Conservation (phyloP, 1,139 yeast species). For the Petasospora rhodanensis region DNA sequence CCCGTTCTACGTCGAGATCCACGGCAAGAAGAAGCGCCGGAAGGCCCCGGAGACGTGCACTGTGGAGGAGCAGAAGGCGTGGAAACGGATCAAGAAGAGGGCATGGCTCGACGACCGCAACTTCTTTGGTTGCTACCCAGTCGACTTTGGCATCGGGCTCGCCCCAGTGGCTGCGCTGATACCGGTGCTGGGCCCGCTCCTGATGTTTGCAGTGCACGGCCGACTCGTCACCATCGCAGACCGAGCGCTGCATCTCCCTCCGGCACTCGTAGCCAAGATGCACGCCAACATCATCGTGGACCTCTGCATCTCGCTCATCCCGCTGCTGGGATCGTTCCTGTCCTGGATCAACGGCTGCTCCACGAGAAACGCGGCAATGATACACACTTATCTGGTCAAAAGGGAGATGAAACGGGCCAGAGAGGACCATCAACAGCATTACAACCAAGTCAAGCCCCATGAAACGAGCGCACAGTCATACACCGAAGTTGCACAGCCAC, state of each 20-base stretch:
- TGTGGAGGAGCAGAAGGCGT: slow-evolving; percentile 58
- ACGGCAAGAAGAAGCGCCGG: slow-evolving; percentile 50
- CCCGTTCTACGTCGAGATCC: slow-evolving; percentile 57
- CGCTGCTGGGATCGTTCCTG: slow-evolving; percentile 69
- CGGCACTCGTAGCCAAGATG: slow-evolving; percentile 56
- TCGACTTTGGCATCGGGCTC: slow-evolving; percentile 74
- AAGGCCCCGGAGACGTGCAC: slow-evolving; percentile 56
- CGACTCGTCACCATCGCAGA: slow-evolving; percentile 59
- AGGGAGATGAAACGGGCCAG: slow-evolving; percentile 13
- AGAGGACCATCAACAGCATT: slow-evolving; percentile 1
- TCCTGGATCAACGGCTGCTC: slow-evolving; percentile 83
- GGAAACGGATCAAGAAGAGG: slow-evolving; percentile 66
- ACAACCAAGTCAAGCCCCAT: no score
- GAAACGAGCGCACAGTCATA: no score
- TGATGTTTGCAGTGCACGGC: slow-evolving; percentile 75
- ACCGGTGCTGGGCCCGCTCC: slow-evolving; percentile 77
- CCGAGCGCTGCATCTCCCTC: slow-evolving; percentile 53
- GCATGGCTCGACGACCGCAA: slow-evolving; percentile 90
- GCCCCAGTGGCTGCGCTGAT: slow-evolving; percentile 64
- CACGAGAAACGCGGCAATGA: slow-evolving; percentile 80
- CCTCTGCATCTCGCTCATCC: slow-evolving; percentile 69
- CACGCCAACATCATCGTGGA: slow-evolving; percentile 72
- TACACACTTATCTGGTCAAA: slow-evolving; percentile 38
- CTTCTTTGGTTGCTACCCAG: slow-evolving; percentile 68
- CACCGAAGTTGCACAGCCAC: no score